phyloP scores from a whole-genome alignment of 257 asterid species.

The Solanum rostratum region DNA sequence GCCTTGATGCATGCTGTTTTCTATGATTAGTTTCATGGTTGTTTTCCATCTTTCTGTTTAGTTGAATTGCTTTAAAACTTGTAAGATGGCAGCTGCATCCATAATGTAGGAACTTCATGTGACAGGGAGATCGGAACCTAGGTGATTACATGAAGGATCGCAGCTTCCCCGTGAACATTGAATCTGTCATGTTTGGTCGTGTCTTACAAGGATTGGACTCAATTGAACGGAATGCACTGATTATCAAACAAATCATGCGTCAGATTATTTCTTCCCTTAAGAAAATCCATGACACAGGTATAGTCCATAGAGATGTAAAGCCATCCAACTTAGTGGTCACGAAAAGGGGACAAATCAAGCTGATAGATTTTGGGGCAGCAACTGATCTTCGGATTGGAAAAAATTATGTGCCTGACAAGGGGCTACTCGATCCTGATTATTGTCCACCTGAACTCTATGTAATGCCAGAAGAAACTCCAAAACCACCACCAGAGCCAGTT shows the following conservation, averaged over 20 bases:
- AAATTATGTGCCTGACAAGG: constrained; percentile 68
- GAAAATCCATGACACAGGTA: constrained; percentile 79
- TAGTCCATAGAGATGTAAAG: constrained; percentile 93
- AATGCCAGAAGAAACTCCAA: constrained; percentile 96
- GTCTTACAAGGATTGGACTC: constrained; percentile 60
- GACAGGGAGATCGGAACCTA: constrained; percentile 85
- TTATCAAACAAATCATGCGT: constrained; percentile 88
- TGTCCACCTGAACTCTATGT: constrained; percentile 98
- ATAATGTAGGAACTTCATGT: constrained; percentile 9
- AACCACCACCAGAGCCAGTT: constrained; percentile 93
- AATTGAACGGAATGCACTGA: constrained; percentile 63
- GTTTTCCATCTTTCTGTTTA: not conserved
- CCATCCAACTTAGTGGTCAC: constrained; percentile 96
- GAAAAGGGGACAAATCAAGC: constrained; percentile 76
- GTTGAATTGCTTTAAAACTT: not conserved
- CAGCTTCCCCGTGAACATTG: constrained; percentile 74
- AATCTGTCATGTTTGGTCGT: constrained; percentile 82
- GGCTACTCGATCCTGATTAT: constrained; percentile 85
- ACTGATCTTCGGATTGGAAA: constrained; percentile 94
- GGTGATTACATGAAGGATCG: constrained; percentile 85
- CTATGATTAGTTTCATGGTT: not conserved
- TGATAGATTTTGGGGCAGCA: constrained; percentile 96
- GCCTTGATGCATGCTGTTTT: not conserved
- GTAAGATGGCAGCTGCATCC: not conserved
- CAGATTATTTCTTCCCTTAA: constrained; percentile 83